Evolutionary conservation across 495 filamentous ascomycete species (phyloP), one percentile per base, ranked within the genome.

Genomic region (Amniculicola lignicola): DNA sequence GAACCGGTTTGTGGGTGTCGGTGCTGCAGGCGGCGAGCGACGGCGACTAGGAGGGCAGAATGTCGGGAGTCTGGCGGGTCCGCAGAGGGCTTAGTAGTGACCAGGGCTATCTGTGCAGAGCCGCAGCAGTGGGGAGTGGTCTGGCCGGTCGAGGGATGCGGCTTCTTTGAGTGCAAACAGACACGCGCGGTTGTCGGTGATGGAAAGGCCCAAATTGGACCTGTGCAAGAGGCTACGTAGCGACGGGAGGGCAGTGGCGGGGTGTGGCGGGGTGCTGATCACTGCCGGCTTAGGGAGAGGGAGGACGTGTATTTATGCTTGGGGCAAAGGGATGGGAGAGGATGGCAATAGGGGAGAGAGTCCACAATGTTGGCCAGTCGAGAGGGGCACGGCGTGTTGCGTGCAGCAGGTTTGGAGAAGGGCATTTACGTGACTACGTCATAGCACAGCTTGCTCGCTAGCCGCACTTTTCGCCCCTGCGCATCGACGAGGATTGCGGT

Each of bases 181-280:
- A 24, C 12, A 25, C 42, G 22, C 24, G 11, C 11, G n/a, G 36
- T 15, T 39, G 40, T 4, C 14, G 40, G 16, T 22, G 14, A 12
- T 44, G 21, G 21, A 12, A 44, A 4, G 40, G 40, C 10, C 6
- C 4, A 21, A 25, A 24, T 14, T 4, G n/a, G n/a, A n/a, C n/a
- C n/a, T n/a, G n/a, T n/a, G n/a, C 10, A 44, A 22, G 22, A 6
- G 40, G 40, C 16, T 7, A 6, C 37, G 9, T 41, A 10, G 37
- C 5, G 40, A 21, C 12, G 12, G 40, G 19, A 21, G 3, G 15
- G 10, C 9, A 22, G 21, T 6, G 19, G 40, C 29, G n/a, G 29
- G 3, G 45, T 51, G 48, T 33, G 33, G 48, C 18, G 18, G 16
- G 15, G 14, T 24, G 48, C 36, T 51, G 48, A 51, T 51, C 48